Evolutionary conservation across 192 early-diverging fungal species (phyloP).

Genomic region (Endogone sp.): DNA sequence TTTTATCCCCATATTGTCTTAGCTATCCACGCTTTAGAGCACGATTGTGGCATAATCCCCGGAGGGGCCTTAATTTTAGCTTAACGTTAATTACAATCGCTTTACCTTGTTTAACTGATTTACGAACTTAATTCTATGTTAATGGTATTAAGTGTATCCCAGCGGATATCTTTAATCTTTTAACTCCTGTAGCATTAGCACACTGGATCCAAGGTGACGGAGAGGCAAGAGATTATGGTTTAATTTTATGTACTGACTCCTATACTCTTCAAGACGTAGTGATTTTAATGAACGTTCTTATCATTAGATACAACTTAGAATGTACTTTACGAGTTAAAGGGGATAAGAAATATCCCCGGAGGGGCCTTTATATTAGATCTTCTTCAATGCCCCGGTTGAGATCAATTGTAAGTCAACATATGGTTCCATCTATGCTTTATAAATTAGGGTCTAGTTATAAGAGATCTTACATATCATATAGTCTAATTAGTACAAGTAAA

Average conservation of each 20-base stretch:
- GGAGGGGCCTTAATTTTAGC: too few relatives aligned
- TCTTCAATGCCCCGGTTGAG: too few relatives aligned
- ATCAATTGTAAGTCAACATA: too few relatives aligned
- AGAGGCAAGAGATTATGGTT: conserved; percentile 4
- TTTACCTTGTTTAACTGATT: conserved; percentile 1
- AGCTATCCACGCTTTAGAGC: neutral
- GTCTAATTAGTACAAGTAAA: too few relatives aligned
- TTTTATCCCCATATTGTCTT: neutral
- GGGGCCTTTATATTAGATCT: too few relatives aligned
- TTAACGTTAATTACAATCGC: neutral
- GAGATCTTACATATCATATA: too few relatives aligned
- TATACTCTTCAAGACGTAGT: conserved; percentile 30
- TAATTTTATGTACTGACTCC: conserved; percentile 29
- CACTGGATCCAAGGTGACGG: conserved; percentile 24
- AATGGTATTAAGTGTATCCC: neutral
- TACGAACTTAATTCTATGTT: neutral
- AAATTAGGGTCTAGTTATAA: too few relatives aligned
- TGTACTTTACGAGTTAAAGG: too few relatives aligned
- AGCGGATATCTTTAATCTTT: neutral
- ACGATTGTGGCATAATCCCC: too few relatives aligned
- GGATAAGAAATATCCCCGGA: too few relatives aligned
- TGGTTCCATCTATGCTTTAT: too few relatives aligned
- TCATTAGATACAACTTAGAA: too few relatives aligned
- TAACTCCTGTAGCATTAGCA: conserved; percentile 11
- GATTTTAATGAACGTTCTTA: conserved; percentile 14